phyloP scores from a whole-genome alignment of 208 protist species.

The Wallacemonas sp. region DNA sequence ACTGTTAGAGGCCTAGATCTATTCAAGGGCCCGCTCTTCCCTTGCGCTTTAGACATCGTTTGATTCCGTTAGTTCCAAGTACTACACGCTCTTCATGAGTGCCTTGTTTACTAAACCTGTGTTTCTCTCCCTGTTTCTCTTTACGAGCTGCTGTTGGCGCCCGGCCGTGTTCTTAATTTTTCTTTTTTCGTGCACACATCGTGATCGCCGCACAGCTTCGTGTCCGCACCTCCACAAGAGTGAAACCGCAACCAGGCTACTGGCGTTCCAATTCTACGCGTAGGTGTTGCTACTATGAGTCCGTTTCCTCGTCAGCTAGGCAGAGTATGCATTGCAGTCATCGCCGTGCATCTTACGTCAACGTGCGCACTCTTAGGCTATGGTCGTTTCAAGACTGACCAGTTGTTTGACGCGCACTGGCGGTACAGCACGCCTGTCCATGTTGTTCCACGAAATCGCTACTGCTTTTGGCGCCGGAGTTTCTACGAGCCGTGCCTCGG shows the following conservation, averaged over 20 bases:
- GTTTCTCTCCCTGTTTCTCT: too few relatives aligned
- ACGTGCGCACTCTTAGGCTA: slow-evolving; percentile 30
- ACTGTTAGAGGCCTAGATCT: too few relatives aligned
- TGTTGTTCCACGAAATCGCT: slow-evolving; percentile 25
- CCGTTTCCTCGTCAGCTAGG: slow-evolving; percentile 10
- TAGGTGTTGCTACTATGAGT: slow-evolving; percentile 7
- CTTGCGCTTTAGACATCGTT: too few relatives aligned
- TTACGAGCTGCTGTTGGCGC: too few relatives aligned
- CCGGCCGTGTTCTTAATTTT: too few relatives aligned
- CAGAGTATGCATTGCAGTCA: slow-evolving; percentile 26
- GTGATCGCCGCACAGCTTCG: too few relatives aligned
- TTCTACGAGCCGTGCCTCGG: slow-evolving; percentile 44
- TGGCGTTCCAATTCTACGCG: slow-evolving; percentile 53
- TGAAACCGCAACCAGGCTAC: slow-evolving; percentile 81
- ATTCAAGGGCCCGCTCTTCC: too few relatives aligned
- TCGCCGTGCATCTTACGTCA: slow-evolving; percentile 34
- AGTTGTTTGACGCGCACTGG: slow-evolving; percentile 65
- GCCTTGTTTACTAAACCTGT: too few relatives aligned
- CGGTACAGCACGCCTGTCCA: slow-evolving; percentile 50
- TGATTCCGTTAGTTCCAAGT: too few relatives aligned
- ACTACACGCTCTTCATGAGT: too few relatives aligned
- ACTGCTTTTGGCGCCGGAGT: slow-evolving; percentile 41
- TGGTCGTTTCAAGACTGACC: slow-evolving; percentile 35
- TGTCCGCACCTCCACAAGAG: slow-evolving; percentile 91
- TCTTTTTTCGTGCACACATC: too few relatives aligned